A percentile compares a stretch with the other conserved stretches of the same genome.
These are phyloP conservation scores for Dentipellis fragilis DNA, from an alignment of 768 basidiomycete species.

Conservation along the genomic window DNA sequence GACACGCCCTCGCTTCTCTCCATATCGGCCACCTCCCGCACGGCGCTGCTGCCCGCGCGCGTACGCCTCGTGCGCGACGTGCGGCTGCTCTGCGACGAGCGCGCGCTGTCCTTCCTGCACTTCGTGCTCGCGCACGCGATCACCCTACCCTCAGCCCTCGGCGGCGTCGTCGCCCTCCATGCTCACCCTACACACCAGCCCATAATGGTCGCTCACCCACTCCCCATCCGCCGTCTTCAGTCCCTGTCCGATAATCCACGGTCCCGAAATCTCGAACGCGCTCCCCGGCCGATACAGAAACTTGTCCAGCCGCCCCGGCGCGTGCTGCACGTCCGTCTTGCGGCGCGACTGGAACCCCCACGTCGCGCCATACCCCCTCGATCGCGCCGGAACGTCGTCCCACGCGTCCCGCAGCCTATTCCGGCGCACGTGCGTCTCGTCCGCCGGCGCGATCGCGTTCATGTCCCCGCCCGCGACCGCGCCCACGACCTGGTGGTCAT, in stretches of 20 bases:
- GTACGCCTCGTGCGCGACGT: too few species aligned
- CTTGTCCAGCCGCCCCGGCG: slow-evolving; percentile 54
- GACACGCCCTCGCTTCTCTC: too few species aligned
- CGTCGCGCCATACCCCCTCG: slow-evolving; percentile 40
- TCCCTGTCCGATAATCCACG: slow-evolving; percentile 46
- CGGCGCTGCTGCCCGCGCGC: too few species aligned
- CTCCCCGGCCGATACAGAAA: slow-evolving; percentile 44
- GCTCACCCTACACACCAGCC: slow-evolving; percentile 34
- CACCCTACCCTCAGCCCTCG: too few species aligned
- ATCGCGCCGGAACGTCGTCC: slow-evolving; percentile 26
- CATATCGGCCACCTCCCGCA: too few species aligned
- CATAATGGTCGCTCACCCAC: slow-evolving; percentile 66
- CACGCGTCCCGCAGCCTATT: slow-evolving; percentile 54
- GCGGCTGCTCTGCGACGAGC: too few species aligned
- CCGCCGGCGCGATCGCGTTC: slow-evolving; percentile 48
- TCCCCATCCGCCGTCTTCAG: slow-evolving; percentile 29
- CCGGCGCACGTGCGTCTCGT: slow-evolving; percentile 30
- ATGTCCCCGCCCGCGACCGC: slow-evolving; percentile 66
- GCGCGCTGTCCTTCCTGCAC: too few species aligned
- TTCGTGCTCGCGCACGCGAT: too few species aligned
- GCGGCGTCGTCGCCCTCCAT: not conserved
- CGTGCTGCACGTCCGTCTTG: slow-evolving; percentile 23
- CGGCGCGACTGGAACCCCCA: slow-evolving; percentile 58
- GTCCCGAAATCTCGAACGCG: slow-evolving; percentile 42
- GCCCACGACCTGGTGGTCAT: slow-evolving; percentile 35